Evolutionary conservation across 2,329 filamentous ascomycete species (phyloP).

Genomic region (Venturiaceae sp.): DNA sequence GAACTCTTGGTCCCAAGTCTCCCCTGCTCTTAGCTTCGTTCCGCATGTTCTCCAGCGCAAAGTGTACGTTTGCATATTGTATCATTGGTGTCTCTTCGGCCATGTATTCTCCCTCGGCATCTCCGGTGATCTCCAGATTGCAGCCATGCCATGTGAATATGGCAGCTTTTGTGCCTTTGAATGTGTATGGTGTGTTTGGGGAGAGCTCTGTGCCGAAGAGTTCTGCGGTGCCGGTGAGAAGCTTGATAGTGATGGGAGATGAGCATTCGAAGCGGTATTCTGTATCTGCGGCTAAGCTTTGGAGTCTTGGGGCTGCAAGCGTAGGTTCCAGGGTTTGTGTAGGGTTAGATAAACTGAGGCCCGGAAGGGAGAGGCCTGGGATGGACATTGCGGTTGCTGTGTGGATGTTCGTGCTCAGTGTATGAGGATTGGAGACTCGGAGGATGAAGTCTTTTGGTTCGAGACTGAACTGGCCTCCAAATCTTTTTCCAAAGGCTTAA

Average conservation of each 20-base stretch:
- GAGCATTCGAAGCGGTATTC: slow-evolving; percentile 34
- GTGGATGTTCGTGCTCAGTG: no score
- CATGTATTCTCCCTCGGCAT: slow-evolving; percentile 57
- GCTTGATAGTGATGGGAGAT: slow-evolving; percentile 36
- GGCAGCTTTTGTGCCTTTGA: slow-evolving; percentile 73
- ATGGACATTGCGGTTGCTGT: slow-evolving; percentile 17
- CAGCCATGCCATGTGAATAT: slow-evolving; percentile 92
- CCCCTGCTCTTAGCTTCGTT: slow-evolving; percentile 15
- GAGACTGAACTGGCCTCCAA: no score
- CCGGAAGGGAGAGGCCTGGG: slow-evolving; percentile 36
- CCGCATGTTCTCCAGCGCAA: slow-evolving; percentile 68
- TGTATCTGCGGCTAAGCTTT: slow-evolving; percentile 33
- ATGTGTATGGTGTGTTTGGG: slow-evolving; percentile 66
- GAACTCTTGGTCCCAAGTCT: slow-evolving; percentile 60
- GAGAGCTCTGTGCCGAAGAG: slow-evolving; percentile 93
- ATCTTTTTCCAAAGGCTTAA: no score
- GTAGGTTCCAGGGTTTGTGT: slow-evolving; percentile 18
- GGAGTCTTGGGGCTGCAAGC: slow-evolving; percentile 15
- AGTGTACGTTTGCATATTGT: slow-evolving; percentile 76
- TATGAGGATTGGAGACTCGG: no score
- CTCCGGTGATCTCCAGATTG: slow-evolving; percentile 66
- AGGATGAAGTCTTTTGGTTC: no score
- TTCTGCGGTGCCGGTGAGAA: slow-evolving; percentile 72
- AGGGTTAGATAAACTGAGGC: slow-evolving; percentile 17
- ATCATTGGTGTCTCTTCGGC: slow-evolving; percentile 76